These are phyloP conservation scores for Rhodomyrtus tomentosa DNA, from an alignment of 345 rosid species.

Conservation along the genomic window DNA sequence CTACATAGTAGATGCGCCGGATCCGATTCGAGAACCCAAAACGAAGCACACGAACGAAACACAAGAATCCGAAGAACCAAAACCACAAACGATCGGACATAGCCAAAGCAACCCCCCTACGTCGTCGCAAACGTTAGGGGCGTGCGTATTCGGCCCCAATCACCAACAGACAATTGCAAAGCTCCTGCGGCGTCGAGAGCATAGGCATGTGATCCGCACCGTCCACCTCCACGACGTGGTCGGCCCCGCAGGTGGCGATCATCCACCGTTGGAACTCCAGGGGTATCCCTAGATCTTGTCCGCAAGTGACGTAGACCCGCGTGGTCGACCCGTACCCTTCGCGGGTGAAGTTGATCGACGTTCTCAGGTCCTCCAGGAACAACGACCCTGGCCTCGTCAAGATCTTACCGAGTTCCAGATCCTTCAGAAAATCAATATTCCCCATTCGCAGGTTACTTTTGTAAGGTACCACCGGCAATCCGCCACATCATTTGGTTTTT, in stretches of 20 bases:
- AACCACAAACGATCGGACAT: background rate
- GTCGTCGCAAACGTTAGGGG: background rate
- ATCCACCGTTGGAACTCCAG: slow-evolving; percentile 17
- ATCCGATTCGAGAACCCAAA: background rate
- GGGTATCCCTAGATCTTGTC: background rate
- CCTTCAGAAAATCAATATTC: slow-evolving; percentile 1
- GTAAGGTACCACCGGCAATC: background rate
- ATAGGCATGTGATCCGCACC: slow-evolving; percentile 25
- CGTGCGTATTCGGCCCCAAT: background rate
- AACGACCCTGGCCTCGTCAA: slow-evolving; percentile 16
- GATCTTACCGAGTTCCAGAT: slow-evolving; percentile 20
- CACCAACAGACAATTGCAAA: slow-evolving; percentile 1
- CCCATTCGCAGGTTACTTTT: background rate
- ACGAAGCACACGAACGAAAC: background rate
- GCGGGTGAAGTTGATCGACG: background rate
- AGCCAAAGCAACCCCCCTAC: background rate
- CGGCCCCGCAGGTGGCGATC: slow-evolving; percentile 9
- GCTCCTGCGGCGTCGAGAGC: slow-evolving; percentile 16
- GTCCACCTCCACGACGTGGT: slow-evolving; percentile 10
- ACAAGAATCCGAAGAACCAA: background rate
- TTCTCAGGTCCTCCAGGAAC: slow-evolving; percentile 4
- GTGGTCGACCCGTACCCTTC: slow-evolving; percentile 12
- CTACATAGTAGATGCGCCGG: background rate
- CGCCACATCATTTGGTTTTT: background rate
- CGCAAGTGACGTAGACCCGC: slow-evolving; percentile 10